A percentile compares a stretch with the other conserved stretches of the same genome.
These are phyloP conservation scores for Heterococcus sp. DNA, from an alignment of 108 stramenopile genomes.

Conservation along the genomic window DNA sequence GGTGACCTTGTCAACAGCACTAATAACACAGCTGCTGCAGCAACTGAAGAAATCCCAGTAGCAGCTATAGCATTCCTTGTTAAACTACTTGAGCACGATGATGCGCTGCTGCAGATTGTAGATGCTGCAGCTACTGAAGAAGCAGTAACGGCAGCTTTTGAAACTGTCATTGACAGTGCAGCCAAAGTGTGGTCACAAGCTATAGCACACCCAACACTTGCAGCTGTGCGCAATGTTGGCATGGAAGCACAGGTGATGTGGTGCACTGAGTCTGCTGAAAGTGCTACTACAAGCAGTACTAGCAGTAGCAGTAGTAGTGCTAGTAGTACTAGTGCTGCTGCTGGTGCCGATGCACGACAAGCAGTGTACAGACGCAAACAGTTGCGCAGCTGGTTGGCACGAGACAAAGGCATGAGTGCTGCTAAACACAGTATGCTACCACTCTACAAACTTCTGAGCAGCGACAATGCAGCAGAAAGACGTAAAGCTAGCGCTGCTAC, in stretches of 20 bases:
- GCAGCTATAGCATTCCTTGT: not conserved
- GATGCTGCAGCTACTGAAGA: not conserved
- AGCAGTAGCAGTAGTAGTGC: not conserved
- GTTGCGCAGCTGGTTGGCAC: not conserved
- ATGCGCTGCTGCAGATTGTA: slow-evolving; percentile 1
- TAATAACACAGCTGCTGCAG: not conserved
- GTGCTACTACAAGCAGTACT: not conserved
- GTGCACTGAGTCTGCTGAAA: not conserved
- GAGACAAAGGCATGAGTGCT: slow-evolving; percentile 10
- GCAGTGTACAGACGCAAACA: slow-evolving; percentile 5
- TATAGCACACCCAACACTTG: not conserved
- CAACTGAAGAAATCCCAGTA: slow-evolving; percentile 8
- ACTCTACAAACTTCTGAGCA: slow-evolving; percentile 21
- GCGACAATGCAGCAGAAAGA: slow-evolving; percentile 11
- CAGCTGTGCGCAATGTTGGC: not conserved
- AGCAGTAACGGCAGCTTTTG: not conserved
- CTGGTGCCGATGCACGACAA: not conserved
- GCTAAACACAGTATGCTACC: not conserved
- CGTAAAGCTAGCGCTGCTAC: slow-evolving; percentile 14
- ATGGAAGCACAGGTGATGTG: not conserved
- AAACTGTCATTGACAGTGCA: not conserved
- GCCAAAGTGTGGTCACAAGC: not conserved
- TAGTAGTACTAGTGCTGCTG: not conserved
- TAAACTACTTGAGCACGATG: slow-evolving; percentile 3
- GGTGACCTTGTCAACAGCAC: not conserved